Evolutionary conservation across 2,329 filamentous ascomycete species (phyloP).

Genomic region (Talaromyces sp.): DNA sequence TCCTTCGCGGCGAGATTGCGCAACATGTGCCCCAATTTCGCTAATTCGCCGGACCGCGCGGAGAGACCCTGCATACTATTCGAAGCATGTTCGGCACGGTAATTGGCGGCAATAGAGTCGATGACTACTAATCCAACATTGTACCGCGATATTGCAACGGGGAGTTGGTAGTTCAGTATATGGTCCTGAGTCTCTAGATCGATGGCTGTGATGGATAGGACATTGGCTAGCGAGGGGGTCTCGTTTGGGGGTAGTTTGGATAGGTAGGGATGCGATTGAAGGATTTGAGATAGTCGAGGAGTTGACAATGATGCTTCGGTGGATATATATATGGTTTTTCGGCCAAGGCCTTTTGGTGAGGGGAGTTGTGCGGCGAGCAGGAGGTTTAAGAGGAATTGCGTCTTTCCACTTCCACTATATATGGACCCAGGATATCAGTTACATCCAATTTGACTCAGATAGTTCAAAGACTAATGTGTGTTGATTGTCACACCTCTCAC

Average conservation of each 20-base stretch:
- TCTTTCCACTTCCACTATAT: slow-evolving; percentile 91
- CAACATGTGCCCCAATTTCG: slow-evolving; percentile 67
- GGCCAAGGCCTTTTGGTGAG: slow-evolving; percentile 62
- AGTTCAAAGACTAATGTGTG: slow-evolving; percentile 12
- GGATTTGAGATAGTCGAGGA: slow-evolving; percentile 71
- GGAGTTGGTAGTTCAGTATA: slow-evolving; percentile 87
- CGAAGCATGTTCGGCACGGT: slow-evolving; percentile 67
- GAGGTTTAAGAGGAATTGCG: slow-evolving; percentile 81
- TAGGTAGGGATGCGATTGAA: slow-evolving; percentile 61
- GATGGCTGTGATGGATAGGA: slow-evolving; percentile 76
- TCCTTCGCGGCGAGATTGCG: slow-evolving; percentile 69
- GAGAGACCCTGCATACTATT: slow-evolving; percentile 55
- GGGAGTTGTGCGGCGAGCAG: slow-evolving; percentile 81
- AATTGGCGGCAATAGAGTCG: slow-evolving; percentile 93
- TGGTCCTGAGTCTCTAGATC: slow-evolving; percentile 95
- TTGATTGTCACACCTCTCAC: slow-evolving; percentile 78
- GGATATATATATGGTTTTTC: slow-evolving; percentile 83
- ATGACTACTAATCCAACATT: slow-evolving; percentile 76
- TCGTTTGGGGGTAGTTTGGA: slow-evolving; percentile 34
- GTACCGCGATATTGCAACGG: slow-evolving; percentile 71
- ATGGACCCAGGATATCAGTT: too few species aligned
- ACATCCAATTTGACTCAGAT: slow-evolving; percentile 2
- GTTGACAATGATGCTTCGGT: slow-evolving; percentile 86
- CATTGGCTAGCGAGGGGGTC: slow-evolving; percentile 64
- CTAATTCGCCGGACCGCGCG: slow-evolving; percentile 68